These are phyloP conservation scores for Aulographum hederae DNA, from an alignment of 2,329 filamentous ascomycete genomes.

Conservation along the genomic window DNA sequence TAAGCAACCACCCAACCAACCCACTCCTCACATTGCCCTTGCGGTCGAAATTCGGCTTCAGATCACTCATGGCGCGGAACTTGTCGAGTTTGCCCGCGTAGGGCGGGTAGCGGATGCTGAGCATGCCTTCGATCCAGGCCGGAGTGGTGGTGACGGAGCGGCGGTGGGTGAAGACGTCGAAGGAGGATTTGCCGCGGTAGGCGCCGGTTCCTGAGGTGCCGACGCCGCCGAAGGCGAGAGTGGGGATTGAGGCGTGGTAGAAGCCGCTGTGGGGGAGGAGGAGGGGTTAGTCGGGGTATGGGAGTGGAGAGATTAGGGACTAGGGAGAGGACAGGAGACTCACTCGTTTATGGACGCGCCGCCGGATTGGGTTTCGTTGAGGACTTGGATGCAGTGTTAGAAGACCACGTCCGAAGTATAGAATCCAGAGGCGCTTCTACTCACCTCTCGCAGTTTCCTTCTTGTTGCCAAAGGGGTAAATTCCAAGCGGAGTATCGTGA, in stretches of 20 bases:
- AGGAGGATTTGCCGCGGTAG: constrained; percentile 61
- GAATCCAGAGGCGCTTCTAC: constrained; percentile 8
- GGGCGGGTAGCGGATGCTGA: constrained; percentile 49
- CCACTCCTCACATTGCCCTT: constrained; percentile 22
- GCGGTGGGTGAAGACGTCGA: constrained; percentile 49
- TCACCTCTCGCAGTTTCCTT: constrained; percentile 56
- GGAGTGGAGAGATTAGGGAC: neutral
- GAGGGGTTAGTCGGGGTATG: neutral
- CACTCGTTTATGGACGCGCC: constrained; percentile 33
- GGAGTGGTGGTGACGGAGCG: constrained; percentile 44
- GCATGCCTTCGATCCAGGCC: constrained; percentile 45
- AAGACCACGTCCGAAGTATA: no score
- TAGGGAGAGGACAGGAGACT: no score
- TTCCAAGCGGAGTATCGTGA: constrained; percentile 63
- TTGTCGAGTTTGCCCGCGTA: constrained; percentile 37
- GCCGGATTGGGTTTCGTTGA: constrained; percentile 29
- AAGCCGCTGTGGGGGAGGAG: no score
- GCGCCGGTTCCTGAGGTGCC: constrained; percentile 59
- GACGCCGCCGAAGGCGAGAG: constrained; percentile 66
- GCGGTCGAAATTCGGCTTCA: constrained; percentile 42
- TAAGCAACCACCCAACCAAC: constrained; percentile 12
- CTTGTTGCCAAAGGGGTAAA: constrained; percentile 75
- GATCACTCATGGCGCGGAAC: constrained; percentile 28
- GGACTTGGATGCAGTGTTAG: constrained; percentile 14
- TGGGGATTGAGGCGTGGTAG: constrained; percentile 52